phyloP scores from a whole-genome alignment of 176 grass and related monocot species.

The Eragrostis nindensis region DNA sequence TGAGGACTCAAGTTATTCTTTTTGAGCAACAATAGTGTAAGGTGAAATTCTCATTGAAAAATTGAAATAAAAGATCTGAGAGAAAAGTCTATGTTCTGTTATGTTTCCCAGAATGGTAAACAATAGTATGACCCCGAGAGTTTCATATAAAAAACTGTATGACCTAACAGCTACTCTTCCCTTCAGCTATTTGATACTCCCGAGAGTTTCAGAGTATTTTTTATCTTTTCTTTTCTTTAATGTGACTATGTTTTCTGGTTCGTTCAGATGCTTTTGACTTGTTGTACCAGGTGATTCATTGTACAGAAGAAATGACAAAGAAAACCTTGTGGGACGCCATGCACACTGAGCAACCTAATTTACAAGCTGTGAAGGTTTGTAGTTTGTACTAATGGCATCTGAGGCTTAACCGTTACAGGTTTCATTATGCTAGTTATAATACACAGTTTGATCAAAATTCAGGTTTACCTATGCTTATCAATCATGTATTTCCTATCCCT shows the following conservation, averaged over 20 bases:
- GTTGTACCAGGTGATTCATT: slow-evolving; percentile 74
- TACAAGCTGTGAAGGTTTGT: slow-evolving; percentile 70
- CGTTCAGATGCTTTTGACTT: not conserved
- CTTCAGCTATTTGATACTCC: slow-evolving; percentile 11
- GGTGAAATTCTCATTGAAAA: not conserved
- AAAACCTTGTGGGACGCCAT: slow-evolving; percentile 84
- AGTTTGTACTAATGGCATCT: slow-evolving; percentile 36
- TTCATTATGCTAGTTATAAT: not conserved
- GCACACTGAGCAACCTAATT: slow-evolving; percentile 73
- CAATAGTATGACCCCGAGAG: not conserved
- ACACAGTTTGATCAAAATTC: not conserved
- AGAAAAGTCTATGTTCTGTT: not conserved
- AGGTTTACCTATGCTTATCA: slow-evolving; percentile 26
- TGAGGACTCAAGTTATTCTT: not conserved
- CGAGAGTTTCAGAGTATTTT: too few species aligned
- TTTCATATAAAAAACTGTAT: not conserved
- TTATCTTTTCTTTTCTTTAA: not conserved
- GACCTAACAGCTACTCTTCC: not conserved
- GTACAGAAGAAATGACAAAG: slow-evolving; percentile 90
- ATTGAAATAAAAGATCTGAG: not conserved
- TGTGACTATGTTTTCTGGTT: not conserved
- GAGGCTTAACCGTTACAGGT: not conserved
- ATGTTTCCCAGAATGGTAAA: not conserved
- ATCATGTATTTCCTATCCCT: not conserved
- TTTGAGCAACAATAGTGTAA: slow-evolving; percentile 12